These are phyloP conservation scores for Claviceps fusiformis DNA, from an alignment of 2,329 filamentous ascomycete genomes.

Conservation along the genomic window DNA sequence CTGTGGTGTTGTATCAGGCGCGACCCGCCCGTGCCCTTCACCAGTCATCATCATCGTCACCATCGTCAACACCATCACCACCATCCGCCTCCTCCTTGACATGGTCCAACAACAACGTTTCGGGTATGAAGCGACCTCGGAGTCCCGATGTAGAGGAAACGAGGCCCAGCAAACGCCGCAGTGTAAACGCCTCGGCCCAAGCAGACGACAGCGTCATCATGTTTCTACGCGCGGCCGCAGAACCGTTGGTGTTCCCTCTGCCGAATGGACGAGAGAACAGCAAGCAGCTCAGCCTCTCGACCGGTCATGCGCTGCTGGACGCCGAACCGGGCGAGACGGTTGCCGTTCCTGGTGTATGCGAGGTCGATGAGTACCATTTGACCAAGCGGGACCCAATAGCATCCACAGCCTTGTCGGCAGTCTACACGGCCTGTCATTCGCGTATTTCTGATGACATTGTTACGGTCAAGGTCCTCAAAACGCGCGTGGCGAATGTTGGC, in stretches of 20 bases:
- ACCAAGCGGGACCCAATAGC: slow-evolving; percentile 45
- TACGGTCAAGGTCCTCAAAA: slow-evolving; percentile 49
- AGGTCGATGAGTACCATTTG: slow-evolving; percentile 39
- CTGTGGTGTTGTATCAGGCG: slow-evolving; percentile 25
- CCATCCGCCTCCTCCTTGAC: slow-evolving; percentile 11
- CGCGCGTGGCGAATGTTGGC: slow-evolving; percentile 25
- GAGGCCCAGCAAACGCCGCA: slow-evolving; percentile 31
- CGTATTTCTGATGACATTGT: slow-evolving; percentile 38
- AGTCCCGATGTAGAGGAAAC: slow-evolving; percentile 29
- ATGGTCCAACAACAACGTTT: slow-evolving; percentile 19
- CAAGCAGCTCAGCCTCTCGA: slow-evolving; percentile 32
- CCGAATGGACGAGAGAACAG: slow-evolving; percentile 31
- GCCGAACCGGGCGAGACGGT: slow-evolving; percentile 35
- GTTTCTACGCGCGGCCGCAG: slow-evolving; percentile 35
- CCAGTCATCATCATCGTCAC: slow-evolving; percentile 9
- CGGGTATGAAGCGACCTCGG: slow-evolving; percentile 38
- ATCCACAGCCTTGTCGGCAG: slow-evolving; percentile 38
- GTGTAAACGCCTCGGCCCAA: slow-evolving; percentile 16
- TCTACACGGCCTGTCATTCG: slow-evolving; percentile 42
- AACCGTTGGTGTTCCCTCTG: slow-evolving; percentile 38
- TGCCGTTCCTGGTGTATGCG: slow-evolving; percentile 33
- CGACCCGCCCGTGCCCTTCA: slow-evolving; percentile 16
- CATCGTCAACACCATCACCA: neutral
- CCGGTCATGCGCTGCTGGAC: slow-evolving; percentile 37
- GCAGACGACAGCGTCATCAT: slow-evolving; percentile 40